Evolutionary conservation across 768 basidiomycete species (phyloP), one percentile per base, ranked within the genome.

Genomic region (Tylopilus felleus): DNA sequence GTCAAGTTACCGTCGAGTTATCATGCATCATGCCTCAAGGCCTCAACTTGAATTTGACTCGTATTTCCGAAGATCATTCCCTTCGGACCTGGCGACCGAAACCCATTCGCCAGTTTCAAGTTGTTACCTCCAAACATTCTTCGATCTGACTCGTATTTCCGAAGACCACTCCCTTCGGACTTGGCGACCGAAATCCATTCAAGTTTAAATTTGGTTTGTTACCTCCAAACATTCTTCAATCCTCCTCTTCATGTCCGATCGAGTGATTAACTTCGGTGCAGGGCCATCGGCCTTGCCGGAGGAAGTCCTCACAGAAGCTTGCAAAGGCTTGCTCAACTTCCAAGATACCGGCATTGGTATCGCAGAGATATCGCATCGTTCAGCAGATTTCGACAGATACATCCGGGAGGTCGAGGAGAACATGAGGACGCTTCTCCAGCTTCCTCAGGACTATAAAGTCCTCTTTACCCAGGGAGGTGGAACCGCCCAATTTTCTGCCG

Each of bases 401-500:
- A 70, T 95, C 59, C 73, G 76, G 52, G 69, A 76, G 47, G 75
- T 87, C 64, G 83, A 87, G 71, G 68, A 74, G 35, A 81, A 83
- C 65, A 82, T 93, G 57, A 84, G 93, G 53, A 74, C 73, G 14
- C 86, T 94, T 63, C 86, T 98, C 55, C 72, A 79, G 16, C 84
- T 99, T 31, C 96, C 97, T 9, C 67, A 80, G 38, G 88, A 86
- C 10, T 95, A 98, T 74, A 75, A 80, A 46, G 80, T 99, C 63
- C 80, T 99, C 33, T 95, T 98, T 77, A 83, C 92, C 35, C 95
- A 98, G 73, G 97, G 97, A 40, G 97, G 97, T 28, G 97, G 93
- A 14, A 86, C 90, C 1, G 83, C 77, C 25, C 93, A 98, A 72
- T 98, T 98, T 76, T 90, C 93, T 27, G 88, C 91, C 27, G 84